Evolutionary conservation across 192 early-diverging fungal species (phyloP).

Genomic region (Coemansia sp.): DNA sequence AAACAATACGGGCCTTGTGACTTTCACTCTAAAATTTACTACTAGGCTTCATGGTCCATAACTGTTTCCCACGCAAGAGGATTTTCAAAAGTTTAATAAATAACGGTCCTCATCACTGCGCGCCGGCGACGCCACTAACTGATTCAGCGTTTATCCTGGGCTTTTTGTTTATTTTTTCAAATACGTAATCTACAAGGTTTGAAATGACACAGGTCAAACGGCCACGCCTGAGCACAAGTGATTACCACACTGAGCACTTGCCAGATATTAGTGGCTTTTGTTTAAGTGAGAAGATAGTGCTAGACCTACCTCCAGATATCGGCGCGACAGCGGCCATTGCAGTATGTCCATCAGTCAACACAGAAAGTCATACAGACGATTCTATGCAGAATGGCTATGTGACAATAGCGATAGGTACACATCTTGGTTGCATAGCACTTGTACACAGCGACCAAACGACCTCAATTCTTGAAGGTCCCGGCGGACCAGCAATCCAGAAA

Average conservation of each 20-base stretch:
- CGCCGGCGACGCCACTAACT: not conserved
- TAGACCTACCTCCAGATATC: slow-evolving; percentile 18
- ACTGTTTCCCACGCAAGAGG: not conserved
- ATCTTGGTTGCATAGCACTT: slow-evolving; percentile 26
- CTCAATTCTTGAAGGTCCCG: slow-evolving; percentile 21
- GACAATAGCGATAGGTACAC: slow-evolving; percentile 29
- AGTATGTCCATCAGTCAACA: slow-evolving; percentile 13
- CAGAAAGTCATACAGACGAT: not conserved
- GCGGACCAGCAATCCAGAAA: slow-evolving; percentile 30
- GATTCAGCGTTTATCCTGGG: not conserved
- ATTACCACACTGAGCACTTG: not conserved
- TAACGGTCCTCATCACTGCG: not conserved
- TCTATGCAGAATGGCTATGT: not conserved
- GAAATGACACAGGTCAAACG: slow-evolving; percentile 12
- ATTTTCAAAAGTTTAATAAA: not conserved
- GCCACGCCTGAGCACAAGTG: slow-evolving; percentile 1
- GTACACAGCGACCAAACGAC: slow-evolving; percentile 13
- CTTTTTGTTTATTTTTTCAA: not conserved
- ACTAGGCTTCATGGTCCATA: not conserved
- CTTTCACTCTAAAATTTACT: slow-evolving; percentile 26
- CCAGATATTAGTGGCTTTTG: not conserved
- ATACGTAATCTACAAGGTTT: not conserved
- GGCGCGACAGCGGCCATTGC: slow-evolving; percentile 24
- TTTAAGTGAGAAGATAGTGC: slow-evolving; percentile 4
- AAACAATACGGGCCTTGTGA: no score